Conservation (phyloP, 2,329 filamentous ascomycete species). For the Aspergillus puulaauensis region DNA sequence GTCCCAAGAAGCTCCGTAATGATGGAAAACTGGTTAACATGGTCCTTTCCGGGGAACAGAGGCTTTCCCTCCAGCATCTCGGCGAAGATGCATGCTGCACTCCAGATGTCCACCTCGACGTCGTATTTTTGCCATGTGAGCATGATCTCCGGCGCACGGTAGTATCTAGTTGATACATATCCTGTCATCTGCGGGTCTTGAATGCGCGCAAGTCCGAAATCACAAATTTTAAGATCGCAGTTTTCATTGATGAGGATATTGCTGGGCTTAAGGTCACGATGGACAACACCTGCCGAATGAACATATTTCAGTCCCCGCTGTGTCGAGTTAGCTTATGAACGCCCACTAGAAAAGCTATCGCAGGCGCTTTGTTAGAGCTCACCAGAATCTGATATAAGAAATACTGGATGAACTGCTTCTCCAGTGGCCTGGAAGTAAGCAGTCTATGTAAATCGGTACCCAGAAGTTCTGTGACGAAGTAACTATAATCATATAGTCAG, state of each 20-base stretch:
- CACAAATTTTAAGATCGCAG: constrained; percentile 98
- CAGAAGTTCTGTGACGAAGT: constrained; percentile 96
- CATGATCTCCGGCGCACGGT: constrained; percentile 98
- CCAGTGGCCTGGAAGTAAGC: constrained; percentile 88
- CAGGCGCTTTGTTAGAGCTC: constrained; percentile 37
- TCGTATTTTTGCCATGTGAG: constrained; percentile 99
- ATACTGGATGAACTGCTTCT: constrained; percentile 99
- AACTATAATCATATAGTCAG: constrained; percentile 54
- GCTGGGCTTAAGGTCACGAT: constrained; percentile 95
- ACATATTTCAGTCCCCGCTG: constrained; percentile 98
- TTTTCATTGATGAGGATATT: constrained; percentile 99
- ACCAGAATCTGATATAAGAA: constrained; percentile 99
- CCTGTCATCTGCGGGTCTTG: constrained; percentile 99
- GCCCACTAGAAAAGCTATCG: background rate
- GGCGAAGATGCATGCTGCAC: constrained; percentile 96
- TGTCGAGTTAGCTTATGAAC: constrained; percentile 20
- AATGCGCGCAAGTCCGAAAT: constrained; percentile 95
- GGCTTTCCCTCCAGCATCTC: constrained; percentile 99
- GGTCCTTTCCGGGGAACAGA: constrained; percentile 96
- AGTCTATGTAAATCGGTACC: constrained; percentile 95
- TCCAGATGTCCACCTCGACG: constrained; percentile 98
- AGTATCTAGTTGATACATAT: constrained; percentile 98
- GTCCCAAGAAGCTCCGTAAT: constrained; percentile 97
- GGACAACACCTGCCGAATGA: constrained; percentile 95
- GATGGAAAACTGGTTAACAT: constrained; percentile 99